phyloP scores from a whole-genome alignment of 352 stramenopile species.

The Globisporangium nodosum region DNA sequence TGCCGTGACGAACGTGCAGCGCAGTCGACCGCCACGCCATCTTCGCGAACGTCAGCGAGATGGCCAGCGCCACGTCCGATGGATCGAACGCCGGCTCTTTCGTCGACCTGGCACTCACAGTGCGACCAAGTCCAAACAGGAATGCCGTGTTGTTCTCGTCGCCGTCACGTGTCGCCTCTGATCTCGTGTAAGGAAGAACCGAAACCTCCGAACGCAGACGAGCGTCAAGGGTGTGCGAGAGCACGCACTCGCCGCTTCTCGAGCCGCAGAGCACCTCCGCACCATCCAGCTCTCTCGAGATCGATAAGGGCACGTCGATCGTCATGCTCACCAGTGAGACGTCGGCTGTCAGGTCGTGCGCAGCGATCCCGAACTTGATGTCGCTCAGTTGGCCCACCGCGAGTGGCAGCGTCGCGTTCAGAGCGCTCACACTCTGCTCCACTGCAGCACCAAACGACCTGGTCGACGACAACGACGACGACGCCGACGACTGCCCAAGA shows the following conservation, averaged over 20 bases:
- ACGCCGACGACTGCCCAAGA: neutral
- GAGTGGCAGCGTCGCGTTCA: neutral
- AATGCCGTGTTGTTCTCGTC: neutral
- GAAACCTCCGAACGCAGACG: neutral
- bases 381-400: neutral
- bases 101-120: no score
- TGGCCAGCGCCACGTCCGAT: no score
- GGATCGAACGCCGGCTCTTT: no score
- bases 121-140: neutral
- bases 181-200: neutral
- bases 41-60: no score
- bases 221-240: neutral
- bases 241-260: neutral
- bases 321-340: slow-evolving; percentile 6
- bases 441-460: neutral
- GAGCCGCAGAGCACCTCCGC: slow-evolving; percentile 1
- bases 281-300: neutral
- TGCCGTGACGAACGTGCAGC: no score
- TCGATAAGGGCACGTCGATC: neutral
- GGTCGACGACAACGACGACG: neutral
- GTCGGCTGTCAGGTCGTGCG: slow-evolving; percentile 1
- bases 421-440: neutral
- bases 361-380: neutral
- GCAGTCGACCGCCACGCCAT: neutral
- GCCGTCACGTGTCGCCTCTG: neutral